A percentile compares a stretch with the other conserved stretches of the same genome.
These are phyloP conservation scores for Grosmannia penicillata DNA, from an alignment of 2,329 filamentous ascomycete species.

Conservation along the genomic window DNA sequence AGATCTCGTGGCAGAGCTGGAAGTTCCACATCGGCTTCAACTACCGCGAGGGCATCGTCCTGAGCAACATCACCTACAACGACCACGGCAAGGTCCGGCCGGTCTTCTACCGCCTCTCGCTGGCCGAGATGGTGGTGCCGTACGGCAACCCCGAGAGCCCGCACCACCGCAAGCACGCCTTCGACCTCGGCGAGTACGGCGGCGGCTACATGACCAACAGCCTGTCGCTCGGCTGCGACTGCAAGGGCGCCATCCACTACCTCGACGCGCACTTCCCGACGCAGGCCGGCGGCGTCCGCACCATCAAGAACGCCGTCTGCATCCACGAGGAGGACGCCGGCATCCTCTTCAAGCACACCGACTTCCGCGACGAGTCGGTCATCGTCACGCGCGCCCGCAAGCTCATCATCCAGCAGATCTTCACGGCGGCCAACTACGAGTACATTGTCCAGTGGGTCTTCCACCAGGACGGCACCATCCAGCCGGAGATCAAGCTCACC, in stretches of 20 bases:
- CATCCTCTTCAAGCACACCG: conserved; percentile 86
- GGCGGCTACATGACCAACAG: conserved; percentile 76
- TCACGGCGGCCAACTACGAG: conserved; percentile 93
- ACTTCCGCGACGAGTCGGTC: conserved; percentile 79
- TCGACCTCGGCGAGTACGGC: conserved; percentile 60
- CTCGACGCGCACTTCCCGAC: conserved; percentile 79
- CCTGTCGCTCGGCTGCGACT: conserved; percentile 64
- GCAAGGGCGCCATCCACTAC: conserved; percentile 84
- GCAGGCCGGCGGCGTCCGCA: conserved; percentile 55
- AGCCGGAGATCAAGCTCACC: conserved; percentile 82
- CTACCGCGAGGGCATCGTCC: conserved; percentile 79
- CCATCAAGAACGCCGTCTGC: conserved; percentile 87
- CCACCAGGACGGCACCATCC: conserved; percentile 72
- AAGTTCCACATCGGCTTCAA: conserved; percentile 89
- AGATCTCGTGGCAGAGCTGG: conserved; percentile 85
- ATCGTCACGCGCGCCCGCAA: conserved; percentile 79
- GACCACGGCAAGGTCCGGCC: conserved; percentile 66
- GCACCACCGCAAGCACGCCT: conserved; percentile 69
- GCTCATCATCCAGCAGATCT: conserved; percentile 78
- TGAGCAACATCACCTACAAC: conserved; percentile 82
- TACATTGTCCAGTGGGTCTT: conserved; percentile 30
- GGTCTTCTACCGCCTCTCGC: conserved; percentile 76
- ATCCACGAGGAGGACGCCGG: conserved; percentile 90
- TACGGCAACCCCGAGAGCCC: conserved; percentile 72
- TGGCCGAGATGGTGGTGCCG: conserved; percentile 89